These are phyloP conservation scores for Pseudopyrenochaeta lycopersici DNA, from an alignment of 2,329 filamentous ascomycete genomes.

Conservation along the genomic window DNA sequence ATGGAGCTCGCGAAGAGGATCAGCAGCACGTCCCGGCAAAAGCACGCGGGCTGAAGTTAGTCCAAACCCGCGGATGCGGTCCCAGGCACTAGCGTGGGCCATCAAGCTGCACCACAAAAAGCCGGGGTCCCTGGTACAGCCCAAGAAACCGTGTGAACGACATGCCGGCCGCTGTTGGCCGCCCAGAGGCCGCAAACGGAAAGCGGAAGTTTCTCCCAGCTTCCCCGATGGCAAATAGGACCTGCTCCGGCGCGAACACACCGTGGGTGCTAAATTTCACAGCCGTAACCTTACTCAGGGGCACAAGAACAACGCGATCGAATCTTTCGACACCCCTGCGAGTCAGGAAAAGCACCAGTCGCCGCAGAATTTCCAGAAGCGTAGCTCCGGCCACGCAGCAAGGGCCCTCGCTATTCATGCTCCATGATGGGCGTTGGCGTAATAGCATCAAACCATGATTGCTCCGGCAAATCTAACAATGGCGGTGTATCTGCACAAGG, in stretches of 20 bases:
- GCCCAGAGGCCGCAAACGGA: constrained; percentile 35
- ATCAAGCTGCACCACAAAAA: constrained; percentile 6
- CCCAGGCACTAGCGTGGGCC: constrained; percentile 23
- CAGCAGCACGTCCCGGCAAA: constrained; percentile 42
- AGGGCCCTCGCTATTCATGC: constrained; percentile 16
- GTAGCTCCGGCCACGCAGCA: constrained; percentile 29
- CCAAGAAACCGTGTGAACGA: constrained; percentile 33
- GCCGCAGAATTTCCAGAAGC: constrained; percentile 38
- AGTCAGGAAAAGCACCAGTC: constrained; percentile 36
- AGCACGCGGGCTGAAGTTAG: constrained; percentile 34
- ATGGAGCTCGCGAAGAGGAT: constrained; percentile 45
- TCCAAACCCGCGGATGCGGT: constrained; percentile 38
- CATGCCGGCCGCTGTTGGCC: constrained; percentile 37
- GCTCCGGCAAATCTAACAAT: constrained; percentile 35
- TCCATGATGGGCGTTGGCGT: constrained; percentile 29
- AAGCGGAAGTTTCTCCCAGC: constrained; percentile 28
- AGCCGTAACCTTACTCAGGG: constrained; percentile 31
- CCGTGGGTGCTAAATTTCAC: constrained; percentile 14
- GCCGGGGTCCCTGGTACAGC: constrained; percentile 23
- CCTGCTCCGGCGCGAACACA: constrained; percentile 21
- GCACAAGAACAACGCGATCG: constrained; percentile 22
- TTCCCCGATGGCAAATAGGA: constrained; percentile 46
- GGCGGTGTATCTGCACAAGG: constrained; percentile 38
- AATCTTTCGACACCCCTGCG: constrained; percentile 26
- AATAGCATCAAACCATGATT: constrained; percentile 37